Base-by-base conservation (phyloP, 2,329 filamentous ascomycete species). In the Colletotrichum lini region DNA sequence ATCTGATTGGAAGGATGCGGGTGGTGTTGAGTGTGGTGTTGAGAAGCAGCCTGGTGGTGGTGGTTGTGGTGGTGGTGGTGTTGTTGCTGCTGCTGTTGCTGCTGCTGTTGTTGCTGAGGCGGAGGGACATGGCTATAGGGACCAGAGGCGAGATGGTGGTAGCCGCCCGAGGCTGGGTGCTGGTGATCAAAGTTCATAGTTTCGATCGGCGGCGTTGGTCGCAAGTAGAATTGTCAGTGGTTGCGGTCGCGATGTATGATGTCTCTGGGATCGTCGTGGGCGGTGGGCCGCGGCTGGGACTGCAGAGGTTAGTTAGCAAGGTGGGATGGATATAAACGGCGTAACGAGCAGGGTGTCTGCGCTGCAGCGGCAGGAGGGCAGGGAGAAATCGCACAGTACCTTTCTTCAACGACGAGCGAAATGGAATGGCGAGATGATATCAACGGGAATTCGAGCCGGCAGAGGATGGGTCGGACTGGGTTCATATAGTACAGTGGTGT, bases 161-260 rank as follows among this genome's bases (percentile, higher is more conserved):
- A 74, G 59, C 59, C 65, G 26, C 68, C 68, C 26, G 61, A 16
- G 68, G 21, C 53, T n/a, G 44, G 58, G 49, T 62, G 68, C 13
- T 72, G 66, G 26, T 71, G 72, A 30, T 73, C 72, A 71, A 73
- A 74, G 44, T 70, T 74, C 72, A 74, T 74, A 49, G 23, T 38
- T 45, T 30, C 30, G 35, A 38, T 38, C 35, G 53, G 35, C 6
- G 12, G 15, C 3, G 12, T 30, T 58, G 56, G 38, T 45, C 40
- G 8, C 53, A 18, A 40, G 18, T 21, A 56, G 18, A 40, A 30
- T 38, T 21, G 18, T 38, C 5, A 30, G 53, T 56, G 12, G 18
- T 21, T 13, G 35, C 30, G n/a, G 53, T 56, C 30, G 53, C 35
- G 9, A 38, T 38, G 35, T 10, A 38, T 40, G 53, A 40, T 56